These are phyloP conservation scores for Blepharisma undulans DNA, from an alignment of 169 alveolate genomes.

Conservation along the genomic window DNA sequence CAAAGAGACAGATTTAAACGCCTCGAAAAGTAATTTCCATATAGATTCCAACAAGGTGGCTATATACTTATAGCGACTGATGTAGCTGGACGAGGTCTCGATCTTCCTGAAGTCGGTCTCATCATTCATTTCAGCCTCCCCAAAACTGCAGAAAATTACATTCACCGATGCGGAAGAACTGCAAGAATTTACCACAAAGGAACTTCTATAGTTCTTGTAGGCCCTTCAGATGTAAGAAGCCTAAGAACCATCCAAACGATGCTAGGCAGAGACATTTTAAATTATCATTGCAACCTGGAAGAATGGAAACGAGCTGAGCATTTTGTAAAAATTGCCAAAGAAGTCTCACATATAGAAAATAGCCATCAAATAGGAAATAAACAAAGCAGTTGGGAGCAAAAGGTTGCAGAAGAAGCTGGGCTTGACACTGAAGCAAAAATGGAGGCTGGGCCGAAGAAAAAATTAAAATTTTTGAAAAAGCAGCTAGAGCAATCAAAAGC, in stretches of 20 bases:
- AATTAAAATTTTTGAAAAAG: neutral
- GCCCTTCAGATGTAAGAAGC: neutral
- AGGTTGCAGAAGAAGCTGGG: neutral
- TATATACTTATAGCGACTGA: slow-evolving; percentile 95
- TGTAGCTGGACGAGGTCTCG: slow-evolving; percentile 99
- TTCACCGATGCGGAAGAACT: slow-evolving; percentile 97
- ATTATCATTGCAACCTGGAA: neutral
- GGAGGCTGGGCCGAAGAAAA: neutral
- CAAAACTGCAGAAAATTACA: slow-evolving; percentile 95
- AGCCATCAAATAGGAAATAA: neutral
- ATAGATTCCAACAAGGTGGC: slow-evolving; percentile 88
- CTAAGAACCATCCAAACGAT: neutral
- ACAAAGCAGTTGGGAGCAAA: neutral
- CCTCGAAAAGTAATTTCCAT: neutral
- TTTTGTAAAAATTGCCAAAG: neutral
- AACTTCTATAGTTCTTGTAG: slow-evolving; percentile 39
- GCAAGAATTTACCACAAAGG: slow-evolving; percentile 95
- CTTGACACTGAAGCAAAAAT: slow-evolving; percentile 4
- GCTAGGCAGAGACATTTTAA: neutral
- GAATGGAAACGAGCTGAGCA: neutral
- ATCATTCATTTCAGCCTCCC: slow-evolving; percentile 99
- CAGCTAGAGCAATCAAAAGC: neutral
- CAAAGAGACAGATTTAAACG: neutral
- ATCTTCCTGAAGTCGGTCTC: slow-evolving; percentile 94
- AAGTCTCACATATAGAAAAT: neutral